phyloP scores from a whole-genome alignment of 1,284 basidiomycete species.

The Vanrija sp. region DNA sequence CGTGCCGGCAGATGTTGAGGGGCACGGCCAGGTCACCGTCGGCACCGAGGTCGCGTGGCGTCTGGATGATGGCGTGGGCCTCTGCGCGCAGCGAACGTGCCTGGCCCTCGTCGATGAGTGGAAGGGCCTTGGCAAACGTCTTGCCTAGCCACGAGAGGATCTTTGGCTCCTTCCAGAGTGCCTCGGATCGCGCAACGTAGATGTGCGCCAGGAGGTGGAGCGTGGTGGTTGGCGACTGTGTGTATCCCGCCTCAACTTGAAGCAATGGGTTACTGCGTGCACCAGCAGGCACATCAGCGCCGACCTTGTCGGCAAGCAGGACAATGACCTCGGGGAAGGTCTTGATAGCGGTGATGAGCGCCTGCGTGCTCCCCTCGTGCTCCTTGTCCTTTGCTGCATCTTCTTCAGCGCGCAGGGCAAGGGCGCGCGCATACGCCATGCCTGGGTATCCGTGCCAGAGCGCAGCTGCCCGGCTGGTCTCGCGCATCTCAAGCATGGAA shows the following conservation, averaged over 20 bases:
- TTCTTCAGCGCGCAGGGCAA: constrained; percentile 63
- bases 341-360: constrained; percentile 66
- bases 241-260: constrained; percentile 63
- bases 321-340: constrained; percentile 76
- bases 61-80: constrained; percentile 45
- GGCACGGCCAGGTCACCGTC: constrained; percentile 32
- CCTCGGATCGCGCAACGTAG: constrained; percentile 69
- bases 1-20: constrained; percentile 63
- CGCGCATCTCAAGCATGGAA: constrained; percentile 55
- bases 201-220: constrained; percentile 71
- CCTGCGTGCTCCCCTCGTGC: constrained; percentile 60
- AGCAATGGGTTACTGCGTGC: constrained; percentile 63
- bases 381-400: constrained; percentile 56
- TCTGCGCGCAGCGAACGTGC: constrained; percentile 29
- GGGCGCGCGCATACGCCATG: constrained; percentile 70
- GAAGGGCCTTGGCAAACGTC: constrained; percentile 43
- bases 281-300: constrained; percentile 60
- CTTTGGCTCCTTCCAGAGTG: constrained; percentile 73
- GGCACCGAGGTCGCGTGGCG: constrained; percentile 36
- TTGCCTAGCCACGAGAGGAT: constrained; percentile 66
- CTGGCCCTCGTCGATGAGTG: constrained; percentile 22
- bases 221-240: constrained; percentile 52
- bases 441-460: constrained; percentile 66
- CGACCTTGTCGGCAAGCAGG: constrained; percentile 76
- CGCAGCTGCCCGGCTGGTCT: constrained; percentile 49